phyloP scores from a whole-genome alignment of 2,329 filamentous ascomycete genomes.

The Hypoxylon sp. region DNA sequence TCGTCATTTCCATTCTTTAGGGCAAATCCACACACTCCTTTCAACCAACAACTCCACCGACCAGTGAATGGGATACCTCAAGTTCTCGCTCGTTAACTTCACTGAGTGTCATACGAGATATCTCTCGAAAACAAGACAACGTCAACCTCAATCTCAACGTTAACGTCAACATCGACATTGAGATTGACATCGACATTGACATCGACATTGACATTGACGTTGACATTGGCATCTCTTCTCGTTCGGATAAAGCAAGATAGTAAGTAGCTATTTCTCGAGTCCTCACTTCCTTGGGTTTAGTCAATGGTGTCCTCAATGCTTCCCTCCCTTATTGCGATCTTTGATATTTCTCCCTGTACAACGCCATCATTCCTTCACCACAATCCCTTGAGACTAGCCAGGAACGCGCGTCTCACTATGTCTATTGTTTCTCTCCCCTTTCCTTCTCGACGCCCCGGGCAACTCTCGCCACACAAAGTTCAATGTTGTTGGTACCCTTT shows the following conservation, averaged over 20 bases:
- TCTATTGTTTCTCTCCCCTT: slow-evolving; percentile 29
- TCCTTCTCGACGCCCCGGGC: slow-evolving; percentile 35
- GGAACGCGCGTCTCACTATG: slow-evolving; percentile 45
- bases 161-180: background rate
- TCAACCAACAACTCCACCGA: background rate
- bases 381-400: slow-evolving; percentile 25
- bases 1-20: slow-evolving; percentile 22
- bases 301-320: slow-evolving; percentile 9
- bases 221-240: background rate
- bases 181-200: background rate
- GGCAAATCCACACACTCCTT: background rate
- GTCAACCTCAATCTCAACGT: background rate
- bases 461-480: slow-evolving; percentile 37
- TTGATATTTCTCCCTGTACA: slow-evolving; percentile 42
- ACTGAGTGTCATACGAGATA: background rate
- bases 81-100: background rate
- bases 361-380: slow-evolving; percentile 48
- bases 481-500: slow-evolving; percentile 28
- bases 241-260: slow-evolving; percentile 6
- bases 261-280: slow-evolving; percentile 10
- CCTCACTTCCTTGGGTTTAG: background rate
- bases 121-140: slow-evolving; percentile 6
- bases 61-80: background rate
- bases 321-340: slow-evolving; percentile 45
- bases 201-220: background rate